Evolutionary conservation across 257 asterid species (phyloP).

Genomic region (Cinchona pubescens): DNA sequence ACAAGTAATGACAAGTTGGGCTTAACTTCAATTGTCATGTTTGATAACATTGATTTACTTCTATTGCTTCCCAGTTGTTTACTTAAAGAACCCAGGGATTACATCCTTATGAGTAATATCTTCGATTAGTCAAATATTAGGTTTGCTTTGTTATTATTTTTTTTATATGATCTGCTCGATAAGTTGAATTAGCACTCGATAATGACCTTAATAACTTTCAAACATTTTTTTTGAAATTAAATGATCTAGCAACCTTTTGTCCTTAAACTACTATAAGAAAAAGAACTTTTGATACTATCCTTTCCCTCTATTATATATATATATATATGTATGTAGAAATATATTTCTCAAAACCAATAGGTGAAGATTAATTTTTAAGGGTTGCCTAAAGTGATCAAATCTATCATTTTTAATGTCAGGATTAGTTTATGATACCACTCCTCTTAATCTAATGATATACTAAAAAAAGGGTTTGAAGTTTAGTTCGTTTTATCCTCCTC

Average conservation of each 20-base stretch:
- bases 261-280: not conserved
- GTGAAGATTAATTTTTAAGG: not conserved
- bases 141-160: not conserved
- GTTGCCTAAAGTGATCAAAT: no score
- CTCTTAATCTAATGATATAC: no score
- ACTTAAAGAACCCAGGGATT: not conserved
- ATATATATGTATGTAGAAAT: no score
- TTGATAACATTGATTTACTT: not conserved
- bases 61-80: not conserved
- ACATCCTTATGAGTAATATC: slow-evolving; percentile 1
- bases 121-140: slow-evolving; percentile 13
- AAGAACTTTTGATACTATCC: not conserved
- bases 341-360: no score
- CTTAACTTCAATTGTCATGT: not conserved
- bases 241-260: not conserved
- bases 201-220: slow-evolving; percentile 20
- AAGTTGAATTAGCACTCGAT: slow-evolving; percentile 16
- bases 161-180: no score
- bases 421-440: no score
- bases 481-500: no score
- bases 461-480: no score
- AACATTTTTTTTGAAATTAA: not conserved
- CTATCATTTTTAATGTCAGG: no score
- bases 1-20: no score
- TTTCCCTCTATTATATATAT: not conserved